phyloP scores from a whole-genome alignment of 1,284 basidiomycete species.

The Mycosarcoma mackinlayi region DNA sequence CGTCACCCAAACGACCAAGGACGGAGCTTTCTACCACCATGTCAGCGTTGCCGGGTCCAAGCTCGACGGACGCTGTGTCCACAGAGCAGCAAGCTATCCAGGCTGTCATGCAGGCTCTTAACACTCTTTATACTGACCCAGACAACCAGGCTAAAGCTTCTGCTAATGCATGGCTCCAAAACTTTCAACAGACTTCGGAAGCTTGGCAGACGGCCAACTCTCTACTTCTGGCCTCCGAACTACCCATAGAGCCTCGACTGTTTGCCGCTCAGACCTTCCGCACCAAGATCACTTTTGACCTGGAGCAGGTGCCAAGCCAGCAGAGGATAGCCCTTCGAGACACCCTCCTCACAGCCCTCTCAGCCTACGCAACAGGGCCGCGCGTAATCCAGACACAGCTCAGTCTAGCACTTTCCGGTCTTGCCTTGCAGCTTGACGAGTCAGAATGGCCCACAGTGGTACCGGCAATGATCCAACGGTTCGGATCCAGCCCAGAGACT shows the following conservation, averaged over 20 bases:
- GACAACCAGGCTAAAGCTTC: constrained; percentile 83
- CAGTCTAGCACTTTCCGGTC: constrained; percentile 86
- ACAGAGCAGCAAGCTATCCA: constrained; percentile 50
- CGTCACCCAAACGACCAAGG: background rate
- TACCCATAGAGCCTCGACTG: constrained; percentile 83
- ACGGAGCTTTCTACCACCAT: constrained; percentile 8
- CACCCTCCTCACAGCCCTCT: constrained; percentile 83
- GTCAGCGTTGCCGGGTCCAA: constrained; percentile 24
- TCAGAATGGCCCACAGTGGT: constrained; percentile 82
- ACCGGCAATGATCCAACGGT: constrained; percentile 82
- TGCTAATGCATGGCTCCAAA: constrained; percentile 69
- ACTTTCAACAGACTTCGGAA: constrained; percentile 75
- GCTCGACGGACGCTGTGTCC: constrained; percentile 14
- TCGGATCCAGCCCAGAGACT: constrained; percentile 84
- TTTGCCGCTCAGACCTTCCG: constrained; percentile 98
- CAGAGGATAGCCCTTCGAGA: constrained; percentile 84
- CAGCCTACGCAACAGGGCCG: constrained; percentile 77
- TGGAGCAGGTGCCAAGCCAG: constrained; percentile 82
- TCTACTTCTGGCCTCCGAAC: constrained; percentile 83
- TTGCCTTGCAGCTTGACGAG: constrained; percentile 87
- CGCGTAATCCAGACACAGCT: constrained; percentile 88
- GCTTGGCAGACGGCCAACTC: constrained; percentile 96
- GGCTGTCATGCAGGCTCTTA: constrained; percentile 70
- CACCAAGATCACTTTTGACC: constrained; percentile 94
- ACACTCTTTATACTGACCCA: constrained; percentile 74